Evolutionary conservation across 225 moss, liverwort and hornwort genomes (phyloP).

Genomic region (Polytrichum formosum): DNA sequence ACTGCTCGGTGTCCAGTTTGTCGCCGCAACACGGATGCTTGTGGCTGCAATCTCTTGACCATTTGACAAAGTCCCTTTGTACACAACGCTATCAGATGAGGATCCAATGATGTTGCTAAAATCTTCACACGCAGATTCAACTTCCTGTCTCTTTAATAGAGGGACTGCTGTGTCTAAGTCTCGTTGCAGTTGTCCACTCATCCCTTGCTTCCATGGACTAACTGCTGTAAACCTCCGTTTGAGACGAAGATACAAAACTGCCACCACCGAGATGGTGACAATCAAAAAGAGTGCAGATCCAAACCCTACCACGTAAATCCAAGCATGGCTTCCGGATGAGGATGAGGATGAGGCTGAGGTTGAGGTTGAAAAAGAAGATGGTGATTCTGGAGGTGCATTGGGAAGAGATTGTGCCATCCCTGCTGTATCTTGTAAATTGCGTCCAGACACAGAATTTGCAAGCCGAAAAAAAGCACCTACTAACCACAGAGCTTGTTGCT

Average conservation of each 20-base stretch:
- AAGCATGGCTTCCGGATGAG: neutral
- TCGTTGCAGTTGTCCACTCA: constrained; percentile 64
- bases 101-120: constrained; percentile 88
- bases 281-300: constrained; percentile 43
- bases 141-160: constrained; percentile 49
- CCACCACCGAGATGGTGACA: constrained; percentile 25
- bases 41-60: constrained; percentile 82
- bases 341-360: no score
- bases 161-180: constrained; percentile 54
- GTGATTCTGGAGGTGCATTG: neutral
- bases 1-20: constrained; percentile 50
- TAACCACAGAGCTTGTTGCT: no score
- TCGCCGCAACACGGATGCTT: constrained; percentile 48
- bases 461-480: no score
- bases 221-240: constrained; percentile 44
- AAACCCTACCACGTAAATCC: constrained; percentile 27
- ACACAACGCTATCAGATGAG: constrained; percentile 54
- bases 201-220: constrained; percentile 64
- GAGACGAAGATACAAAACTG: constrained; percentile 39
- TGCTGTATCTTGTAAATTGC: no score
- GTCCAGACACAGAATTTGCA: no score
- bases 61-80: constrained; percentile 74
- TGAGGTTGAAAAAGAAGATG: neutral
- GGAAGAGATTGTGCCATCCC: no score
- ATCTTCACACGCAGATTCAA: constrained; percentile 86